Percentiles rank a stretch among this genome's conserved stretches.
These are phyloP conservation scores for Mucor saturninus DNA, from an alignment of 371 early-diverging fungal genomes.

Conservation along the genomic window DNA sequence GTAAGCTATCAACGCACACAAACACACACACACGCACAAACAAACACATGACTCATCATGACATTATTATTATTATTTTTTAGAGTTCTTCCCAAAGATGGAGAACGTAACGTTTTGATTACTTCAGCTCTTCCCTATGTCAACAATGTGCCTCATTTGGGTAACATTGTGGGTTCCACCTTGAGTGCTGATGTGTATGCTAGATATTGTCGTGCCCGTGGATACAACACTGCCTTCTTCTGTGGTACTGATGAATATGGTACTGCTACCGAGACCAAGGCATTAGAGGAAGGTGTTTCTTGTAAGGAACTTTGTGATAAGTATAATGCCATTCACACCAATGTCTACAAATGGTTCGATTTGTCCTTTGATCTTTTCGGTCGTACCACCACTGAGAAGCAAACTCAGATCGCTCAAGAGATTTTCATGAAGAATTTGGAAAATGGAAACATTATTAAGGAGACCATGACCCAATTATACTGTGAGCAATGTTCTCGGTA, in stretches of 20 bases:
- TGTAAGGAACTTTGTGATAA: conserved; percentile 97
- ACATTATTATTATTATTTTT: not conserved
- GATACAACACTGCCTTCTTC: conserved; percentile 92
- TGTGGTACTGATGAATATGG: conserved; percentile 99
- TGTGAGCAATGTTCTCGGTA: conserved; percentile 89
- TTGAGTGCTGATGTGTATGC: conserved; percentile 99
- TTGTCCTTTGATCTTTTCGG: conserved; percentile 98
- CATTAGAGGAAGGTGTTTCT: conserved; percentile 89
- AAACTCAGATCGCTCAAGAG: conserved; percentile 93
- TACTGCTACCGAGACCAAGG: conserved; percentile 99
- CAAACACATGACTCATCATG: not conserved
- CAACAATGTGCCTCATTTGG: conserved; percentile 99
- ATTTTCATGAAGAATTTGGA: conserved; percentile 86
- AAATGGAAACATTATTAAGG: conserved; percentile 79
- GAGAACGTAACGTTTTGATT: conserved; percentile 89
- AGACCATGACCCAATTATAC: conserved; percentile 89
- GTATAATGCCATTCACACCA: conserved; percentile 89
- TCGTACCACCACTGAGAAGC: conserved; percentile 90
- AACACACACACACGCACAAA: too few relatives aligned
- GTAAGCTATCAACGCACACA: conserved; percentile 8
- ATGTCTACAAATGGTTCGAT: conserved; percentile 97
- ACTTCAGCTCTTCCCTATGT: conserved; percentile 99
- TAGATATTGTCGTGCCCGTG: conserved; percentile 89
- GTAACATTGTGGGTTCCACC: conserved; percentile 99
- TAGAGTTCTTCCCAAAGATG: conserved; percentile 66